Percentiles rank a stretch among this genome's conserved stretches.
phyloP scores from a whole-genome alignment of 2,329 filamentous ascomycete species.

The Trichoderma cornu-damae region DNA sequence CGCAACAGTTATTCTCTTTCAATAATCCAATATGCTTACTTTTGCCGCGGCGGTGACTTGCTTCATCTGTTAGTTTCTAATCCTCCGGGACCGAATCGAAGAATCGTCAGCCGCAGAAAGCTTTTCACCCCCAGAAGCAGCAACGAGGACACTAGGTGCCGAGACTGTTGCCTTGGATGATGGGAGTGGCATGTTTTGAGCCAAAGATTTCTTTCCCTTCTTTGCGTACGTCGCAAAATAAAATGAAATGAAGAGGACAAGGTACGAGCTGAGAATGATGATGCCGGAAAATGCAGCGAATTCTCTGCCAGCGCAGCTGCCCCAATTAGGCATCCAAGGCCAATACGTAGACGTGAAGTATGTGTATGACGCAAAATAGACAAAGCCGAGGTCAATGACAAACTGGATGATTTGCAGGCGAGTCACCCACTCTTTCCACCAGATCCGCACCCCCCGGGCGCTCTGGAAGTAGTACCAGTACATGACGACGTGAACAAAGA shows the following conservation, averaged over 20 bases:
- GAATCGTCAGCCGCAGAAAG: neutral
- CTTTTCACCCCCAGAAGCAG: neutral
- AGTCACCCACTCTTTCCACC: conserved; percentile 96
- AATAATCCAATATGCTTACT: neutral
- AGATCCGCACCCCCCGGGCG: conserved; percentile 78
- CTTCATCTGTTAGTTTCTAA: neutral
- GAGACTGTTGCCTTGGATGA: neutral
- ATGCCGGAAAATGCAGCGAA: conserved; percentile 73
- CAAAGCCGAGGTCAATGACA: conserved; percentile 76
- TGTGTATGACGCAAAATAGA: conserved; percentile 73
- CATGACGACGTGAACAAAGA: conserved; percentile 85
- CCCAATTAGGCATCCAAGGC: conserved; percentile 62
- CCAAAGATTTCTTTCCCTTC: neutral
- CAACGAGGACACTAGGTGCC: neutral
- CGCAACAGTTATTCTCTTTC: neutral
- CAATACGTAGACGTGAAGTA: conserved; percentile 71
- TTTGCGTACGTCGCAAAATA: conserved; percentile 52
- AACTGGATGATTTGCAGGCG: conserved; percentile 86
- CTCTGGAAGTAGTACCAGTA: conserved; percentile 98
- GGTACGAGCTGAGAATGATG: conserved; percentile 68
- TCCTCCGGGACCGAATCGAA: neutral
- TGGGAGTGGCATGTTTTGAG: neutral
- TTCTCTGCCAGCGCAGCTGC: conserved; percentile 69
- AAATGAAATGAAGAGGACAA: conserved; percentile 73
- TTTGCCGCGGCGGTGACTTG: neutral